Percentiles rank a stretch among this genome's conserved stretches.
phyloP scores from a whole-genome alignment of 140 eudicot genomes.

The Senecio squalidus region DNA sequence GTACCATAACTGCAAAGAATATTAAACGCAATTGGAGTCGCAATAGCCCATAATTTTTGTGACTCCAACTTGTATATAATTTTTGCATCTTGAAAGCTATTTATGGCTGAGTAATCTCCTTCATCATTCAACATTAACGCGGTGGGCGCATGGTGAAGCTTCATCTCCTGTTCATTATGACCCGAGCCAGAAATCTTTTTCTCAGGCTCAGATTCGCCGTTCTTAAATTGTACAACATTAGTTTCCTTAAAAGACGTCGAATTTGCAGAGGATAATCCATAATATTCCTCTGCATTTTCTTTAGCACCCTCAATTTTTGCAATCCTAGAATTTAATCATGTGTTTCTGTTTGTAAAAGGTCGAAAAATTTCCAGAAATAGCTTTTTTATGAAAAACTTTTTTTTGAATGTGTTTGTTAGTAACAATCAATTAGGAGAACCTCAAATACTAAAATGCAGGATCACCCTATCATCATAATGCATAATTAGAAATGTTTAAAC shows the following conservation, averaged over 20 bases:
- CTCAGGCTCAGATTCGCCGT: not conserved
- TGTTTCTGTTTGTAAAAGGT: not conserved
- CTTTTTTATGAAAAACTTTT: not conserved
- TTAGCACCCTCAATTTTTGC: slow-evolving; percentile 34
- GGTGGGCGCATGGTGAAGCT: slow-evolving; percentile 52
- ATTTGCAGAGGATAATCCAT: slow-evolving; percentile 28
- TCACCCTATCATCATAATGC: not conserved
- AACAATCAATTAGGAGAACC: not conserved
- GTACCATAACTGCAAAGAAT: slow-evolving; percentile 72
- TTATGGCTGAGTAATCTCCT: slow-evolving; percentile 39
- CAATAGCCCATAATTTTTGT: slow-evolving; percentile 54
- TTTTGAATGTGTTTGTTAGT: not conserved
- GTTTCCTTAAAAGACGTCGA: slow-evolving; percentile 6
- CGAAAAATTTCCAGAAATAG: not conserved
- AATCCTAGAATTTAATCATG: not conserved
- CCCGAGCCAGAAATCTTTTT: not conserved
- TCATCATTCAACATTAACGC: slow-evolving; percentile 27
- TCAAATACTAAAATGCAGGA: too few species aligned
- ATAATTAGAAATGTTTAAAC: not conserved
- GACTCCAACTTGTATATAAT: slow-evolving; percentile 39
- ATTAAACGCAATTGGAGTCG: slow-evolving; percentile 70
- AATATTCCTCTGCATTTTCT: slow-evolving; percentile 30
- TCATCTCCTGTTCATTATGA: not conserved
- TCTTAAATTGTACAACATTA: not conserved
- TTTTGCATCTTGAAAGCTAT: slow-evolving; percentile 27